Base-by-base conservation (phyloP, 306 rosid species). In the Senna tora region DNA sequence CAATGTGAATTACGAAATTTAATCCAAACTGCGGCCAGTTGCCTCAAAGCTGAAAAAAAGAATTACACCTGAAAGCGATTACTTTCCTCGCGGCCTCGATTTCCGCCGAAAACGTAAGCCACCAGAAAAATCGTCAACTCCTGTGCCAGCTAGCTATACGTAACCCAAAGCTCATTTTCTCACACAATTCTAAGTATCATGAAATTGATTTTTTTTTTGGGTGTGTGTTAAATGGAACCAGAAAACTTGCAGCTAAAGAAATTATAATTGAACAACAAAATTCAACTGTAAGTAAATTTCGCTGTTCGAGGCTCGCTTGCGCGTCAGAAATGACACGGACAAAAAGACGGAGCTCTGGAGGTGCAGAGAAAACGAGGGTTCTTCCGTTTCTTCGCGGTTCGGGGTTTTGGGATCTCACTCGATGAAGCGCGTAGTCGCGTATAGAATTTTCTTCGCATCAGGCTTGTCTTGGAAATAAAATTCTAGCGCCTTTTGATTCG, bases 181-280 rank as follows among this genome's bases (percentile, higher is more conserved):
- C 50, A 20, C 69, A 30, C 39, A 36, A 42, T 57, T 69, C 69
- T 62, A 79, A 9, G 69, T 12, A 6, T 21, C 9, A 39, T 28
- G 20, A 20, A 5, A 34, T n/a, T 14, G 39, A 76, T 33, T 73
- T 39, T 20, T 28, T 32, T 61, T 34, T n/a, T 10, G 43, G 64
- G 41, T 47, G 38, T n/a, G 46, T 30, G 20, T 11, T 19, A n/a
- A n/a, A 7, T 6, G 46, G 4, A 59, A 5, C 34, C 39, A 17
- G 28, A 20, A 73, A 70, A 25, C 88, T 79, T 81, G 90, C 33
- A 53, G 76, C 21, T 7, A 74, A 84, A 82, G 89, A 47, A 82
- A 83, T 76, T 41, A 76, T 22, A 66, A 80, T 28, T 52, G 28
- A 56, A 15, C 15, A 46, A 69, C 17, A 42, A 56, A 51, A 36